Evolutionary conservation across 768 basidiomycete genomes (phyloP).

Genomic region (Panaeolus papilionaceus): DNA sequence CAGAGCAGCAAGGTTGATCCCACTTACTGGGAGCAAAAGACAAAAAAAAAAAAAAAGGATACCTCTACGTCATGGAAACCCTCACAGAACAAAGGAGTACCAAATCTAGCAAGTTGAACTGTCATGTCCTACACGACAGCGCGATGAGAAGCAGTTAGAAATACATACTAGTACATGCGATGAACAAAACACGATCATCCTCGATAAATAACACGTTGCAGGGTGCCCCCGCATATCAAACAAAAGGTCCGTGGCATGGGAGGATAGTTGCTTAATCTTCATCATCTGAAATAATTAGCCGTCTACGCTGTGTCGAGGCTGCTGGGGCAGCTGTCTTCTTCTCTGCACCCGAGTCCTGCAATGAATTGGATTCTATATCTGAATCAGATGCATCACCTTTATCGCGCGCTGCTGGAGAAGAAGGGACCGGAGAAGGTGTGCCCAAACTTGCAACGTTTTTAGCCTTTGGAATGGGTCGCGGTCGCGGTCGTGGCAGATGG

Average conservation of each 20-base stretch:
- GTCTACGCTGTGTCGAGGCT: constrained; percentile 26
- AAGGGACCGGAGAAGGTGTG: constrained; percentile 18
- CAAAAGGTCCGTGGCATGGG: constrained; percentile 19
- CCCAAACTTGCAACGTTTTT: constrained; percentile 16
- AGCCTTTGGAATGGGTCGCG: constrained; percentile 24
- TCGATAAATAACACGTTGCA: constrained; percentile 12
- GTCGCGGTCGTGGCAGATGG: constrained; percentile 30
- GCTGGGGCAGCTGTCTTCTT: background rate
- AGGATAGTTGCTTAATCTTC: constrained; percentile 30
- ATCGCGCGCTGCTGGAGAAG: constrained; percentile 18
- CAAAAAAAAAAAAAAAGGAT: background rate
- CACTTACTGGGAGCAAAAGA: background rate
- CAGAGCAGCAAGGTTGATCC: constrained; percentile 3
- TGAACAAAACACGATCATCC: constrained; percentile 8
- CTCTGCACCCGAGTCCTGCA: background rate
- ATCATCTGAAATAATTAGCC: constrained; percentile 41
- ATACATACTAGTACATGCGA: constrained; percentile 8
- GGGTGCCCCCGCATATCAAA: constrained; percentile 4
- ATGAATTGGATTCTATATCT: constrained; percentile 17
- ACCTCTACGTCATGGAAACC: constrained; percentile 7
- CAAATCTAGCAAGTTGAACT: background rate
- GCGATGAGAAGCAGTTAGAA: constrained; percentile 4
- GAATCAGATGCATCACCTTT: constrained; percentile 17
- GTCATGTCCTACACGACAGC: background rate
- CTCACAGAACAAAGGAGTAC: constrained; percentile 5